Evolutionary conservation across 2,329 filamentous ascomycete genomes (phyloP).

Genomic region (Metarhizium robertsii): DNA sequence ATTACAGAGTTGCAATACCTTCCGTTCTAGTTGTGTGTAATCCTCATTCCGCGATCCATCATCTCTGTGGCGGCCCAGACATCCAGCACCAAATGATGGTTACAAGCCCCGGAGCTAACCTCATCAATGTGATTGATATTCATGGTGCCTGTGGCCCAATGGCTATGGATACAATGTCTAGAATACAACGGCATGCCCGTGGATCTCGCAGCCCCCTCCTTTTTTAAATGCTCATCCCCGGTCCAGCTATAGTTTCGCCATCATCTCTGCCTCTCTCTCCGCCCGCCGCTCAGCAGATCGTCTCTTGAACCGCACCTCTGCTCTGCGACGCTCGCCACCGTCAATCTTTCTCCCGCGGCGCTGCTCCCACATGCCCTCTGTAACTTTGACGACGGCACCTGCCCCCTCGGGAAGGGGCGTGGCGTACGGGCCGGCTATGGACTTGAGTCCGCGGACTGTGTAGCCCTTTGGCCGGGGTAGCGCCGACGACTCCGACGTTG

Average conservation of each 20-base stretch:
- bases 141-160: not conserved
- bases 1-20: too few species aligned
- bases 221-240: not conserved
- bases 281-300: constrained; percentile 71
- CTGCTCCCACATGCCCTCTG: constrained; percentile 91
- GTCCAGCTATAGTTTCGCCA: constrained; percentile 19
- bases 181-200: not conserved
- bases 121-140: not conserved
- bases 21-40: too few species aligned
- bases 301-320: constrained; percentile 80
- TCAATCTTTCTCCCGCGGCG: constrained; percentile 84
- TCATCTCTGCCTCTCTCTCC: constrained; percentile 36
- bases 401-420: constrained; percentile 56
- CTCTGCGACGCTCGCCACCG: constrained; percentile 84
- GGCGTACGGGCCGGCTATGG: constrained; percentile 68
- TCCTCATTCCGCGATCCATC: not conserved
- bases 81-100: too few species aligned
- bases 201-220: not conserved
- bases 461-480: constrained; percentile 35
- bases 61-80: too few species aligned
- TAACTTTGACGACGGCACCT: constrained; percentile 57
- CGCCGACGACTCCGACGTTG: constrained; percentile 1
- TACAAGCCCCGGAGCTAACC: not conserved
- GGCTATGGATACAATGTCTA: constrained; percentile 1
- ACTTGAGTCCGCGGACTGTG: constrained; percentile 56